These are phyloP conservation scores for Trichoderma semiorbis DNA, from an alignment of 2,329 filamentous ascomycete genomes.

Conservation along the genomic window DNA sequence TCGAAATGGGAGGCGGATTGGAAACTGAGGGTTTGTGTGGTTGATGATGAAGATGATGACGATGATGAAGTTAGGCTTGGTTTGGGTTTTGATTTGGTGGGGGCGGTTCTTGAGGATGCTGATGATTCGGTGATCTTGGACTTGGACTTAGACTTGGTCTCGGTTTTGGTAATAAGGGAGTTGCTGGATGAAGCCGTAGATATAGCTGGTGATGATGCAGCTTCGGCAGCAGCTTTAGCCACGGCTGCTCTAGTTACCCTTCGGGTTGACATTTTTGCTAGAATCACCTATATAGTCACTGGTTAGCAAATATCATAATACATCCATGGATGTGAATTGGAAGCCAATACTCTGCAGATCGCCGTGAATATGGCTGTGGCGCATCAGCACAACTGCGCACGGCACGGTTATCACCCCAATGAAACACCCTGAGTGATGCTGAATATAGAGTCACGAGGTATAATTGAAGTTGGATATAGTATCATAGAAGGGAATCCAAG, in stretches of 20 bases:
- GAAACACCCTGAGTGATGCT: no score
- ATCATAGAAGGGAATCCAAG: accelerated
- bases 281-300: not conserved
- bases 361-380: not conserved
- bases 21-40: slow-evolving; percentile 28
- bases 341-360: not conserved
- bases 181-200: not conserved
- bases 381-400: not conserved
- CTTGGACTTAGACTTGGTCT: not conserved
- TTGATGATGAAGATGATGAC: not conserved
- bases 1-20: slow-evolving; percentile 31
- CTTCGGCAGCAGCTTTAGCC: not conserved
- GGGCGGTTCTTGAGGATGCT: not conserved
- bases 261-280: not conserved
- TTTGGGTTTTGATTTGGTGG: not conserved
- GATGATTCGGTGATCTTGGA: not conserved
- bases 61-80: not conserved
- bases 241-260: not conserved
- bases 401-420: no score
- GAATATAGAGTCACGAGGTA: not conserved
- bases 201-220: not conserved
- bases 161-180: not conserved
- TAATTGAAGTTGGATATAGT: not conserved
- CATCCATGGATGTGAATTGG: not conserved
- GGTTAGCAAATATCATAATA: not conserved